Percentiles rank a stretch among this genome's conserved stretches.
These are phyloP conservation scores for Botrytis porri DNA, from an alignment of 2,329 filamentous ascomycete genomes.

Conservation along the genomic window DNA sequence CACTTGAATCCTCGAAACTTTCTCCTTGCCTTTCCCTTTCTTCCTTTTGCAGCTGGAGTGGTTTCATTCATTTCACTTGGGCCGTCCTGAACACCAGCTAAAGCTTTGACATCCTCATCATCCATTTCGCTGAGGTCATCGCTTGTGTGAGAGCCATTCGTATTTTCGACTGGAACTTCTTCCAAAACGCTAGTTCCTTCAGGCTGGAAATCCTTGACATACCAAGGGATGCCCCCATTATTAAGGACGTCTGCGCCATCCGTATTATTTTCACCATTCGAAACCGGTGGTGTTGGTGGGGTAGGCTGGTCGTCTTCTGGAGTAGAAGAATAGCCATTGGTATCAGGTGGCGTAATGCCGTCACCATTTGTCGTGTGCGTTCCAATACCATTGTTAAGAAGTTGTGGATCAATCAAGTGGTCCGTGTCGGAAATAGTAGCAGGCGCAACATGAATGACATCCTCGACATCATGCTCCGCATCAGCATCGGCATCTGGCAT, in stretches of 20 bases:
- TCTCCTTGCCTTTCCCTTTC: conserved; percentile 33
- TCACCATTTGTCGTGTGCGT: conserved; percentile 34
- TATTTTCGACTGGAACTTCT: conserved; percentile 49
- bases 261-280: conserved; percentile 49
- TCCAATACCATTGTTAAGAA: conserved; percentile 23
- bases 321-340: conserved; percentile 44
- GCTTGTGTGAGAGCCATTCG: conserved; percentile 69
- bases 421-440: conserved; percentile 23
- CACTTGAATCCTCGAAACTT: conserved; percentile 26
- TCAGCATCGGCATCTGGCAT: conserved; percentile 40
- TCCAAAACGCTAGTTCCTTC: conserved; percentile 75
- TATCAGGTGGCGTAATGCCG: conserved; percentile 44
- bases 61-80: conserved; percentile 21
- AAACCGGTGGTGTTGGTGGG: conserved; percentile 66
- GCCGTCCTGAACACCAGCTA: conserved; percentile 46
- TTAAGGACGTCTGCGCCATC: conserved; percentile 44
- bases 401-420: conserved; percentile 30
- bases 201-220: conserved; percentile 76
- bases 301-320: conserved; percentile 25
- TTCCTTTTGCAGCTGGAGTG: conserved; percentile 26
- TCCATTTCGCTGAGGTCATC: conserved; percentile 91
- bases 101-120: conserved; percentile 75
- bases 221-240: conserved; percentile 83
- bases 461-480: conserved; percentile 26
- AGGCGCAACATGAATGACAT: conserved; percentile 18